phyloP scores from a whole-genome alignment of 768 basidiomycete species.

The Asterophora parasitica region DNA sequence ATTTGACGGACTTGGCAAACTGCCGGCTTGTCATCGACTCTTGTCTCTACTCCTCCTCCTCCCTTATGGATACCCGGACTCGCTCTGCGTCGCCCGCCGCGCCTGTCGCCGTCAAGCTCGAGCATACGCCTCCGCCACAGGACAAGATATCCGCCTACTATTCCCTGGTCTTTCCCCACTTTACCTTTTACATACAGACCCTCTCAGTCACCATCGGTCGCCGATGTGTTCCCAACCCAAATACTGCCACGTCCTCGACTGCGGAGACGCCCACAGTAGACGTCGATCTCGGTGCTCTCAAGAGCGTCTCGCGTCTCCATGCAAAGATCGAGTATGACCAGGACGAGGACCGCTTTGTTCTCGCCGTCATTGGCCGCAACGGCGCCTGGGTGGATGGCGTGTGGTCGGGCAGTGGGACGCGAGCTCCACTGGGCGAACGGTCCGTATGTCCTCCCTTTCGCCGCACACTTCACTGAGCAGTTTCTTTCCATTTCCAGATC shows the following conservation, averaged over 20 bases:
- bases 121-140: constrained; percentile 36
- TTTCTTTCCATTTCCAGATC: constrained; percentile 47
- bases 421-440: constrained; percentile 84
- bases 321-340: constrained; percentile 94
- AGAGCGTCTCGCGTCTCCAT: constrained; percentile 96
- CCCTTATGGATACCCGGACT: constrained; percentile 39
- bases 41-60: constrained; percentile 15
- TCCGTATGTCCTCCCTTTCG: constrained; percentile 24
- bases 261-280: constrained; percentile 60
- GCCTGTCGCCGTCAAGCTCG: constrained; percentile 23
- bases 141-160: constrained; percentile 92
- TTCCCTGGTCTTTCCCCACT: constrained; percentile 88
- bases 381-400: constrained; percentile 97
- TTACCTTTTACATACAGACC: constrained; percentile 96
- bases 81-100: constrained; percentile 34
- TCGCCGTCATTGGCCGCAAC: constrained; percentile 92
- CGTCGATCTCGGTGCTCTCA: constrained; percentile 91
- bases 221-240: constrained; percentile 59
- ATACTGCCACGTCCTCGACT: constrained; percentile 50
- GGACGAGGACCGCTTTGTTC: constrained; percentile 80
- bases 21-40: constrained; percentile 16
- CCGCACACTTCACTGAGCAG: constrained; percentile 7
- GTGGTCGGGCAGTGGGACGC: constrained; percentile 88
- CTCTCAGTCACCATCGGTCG: constrained; percentile 92
- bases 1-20: constrained; percentile 10